Percentiles rank a stretch among this genome's conserved stretches.
phyloP scores from a whole-genome alignment of 1,139 yeast genomes.

The Candida labiduridarum region DNA sequence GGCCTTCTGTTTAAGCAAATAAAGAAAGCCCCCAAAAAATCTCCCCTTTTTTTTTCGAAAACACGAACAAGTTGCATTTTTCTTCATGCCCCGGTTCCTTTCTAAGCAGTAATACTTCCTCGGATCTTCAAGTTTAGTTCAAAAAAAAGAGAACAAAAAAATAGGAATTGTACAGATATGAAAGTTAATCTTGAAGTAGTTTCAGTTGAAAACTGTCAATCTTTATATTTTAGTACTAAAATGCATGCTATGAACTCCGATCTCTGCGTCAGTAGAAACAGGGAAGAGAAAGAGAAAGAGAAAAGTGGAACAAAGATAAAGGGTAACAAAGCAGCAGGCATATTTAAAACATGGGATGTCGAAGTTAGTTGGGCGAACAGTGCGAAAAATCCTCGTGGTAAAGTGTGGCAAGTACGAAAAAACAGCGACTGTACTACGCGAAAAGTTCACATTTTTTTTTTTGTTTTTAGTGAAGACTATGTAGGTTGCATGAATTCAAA shows the following conservation, averaged over 20 bases:
- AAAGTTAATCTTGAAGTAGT: background rate
- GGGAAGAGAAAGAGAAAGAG: background rate
- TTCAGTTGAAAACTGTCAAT: slow-evolving; percentile 5
- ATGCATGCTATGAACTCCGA: background rate
- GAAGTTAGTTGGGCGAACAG: too few relatives aligned
- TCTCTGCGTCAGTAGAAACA: background rate
- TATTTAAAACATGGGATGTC: too few relatives aligned
- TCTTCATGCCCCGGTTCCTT: background rate
- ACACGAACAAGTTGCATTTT: background rate
- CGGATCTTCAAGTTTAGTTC: background rate
- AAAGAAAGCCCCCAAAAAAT: background rate
- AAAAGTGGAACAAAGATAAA: background rate
- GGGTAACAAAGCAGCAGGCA: too few relatives aligned
- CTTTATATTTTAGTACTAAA: background rate
- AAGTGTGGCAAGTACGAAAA: too few relatives aligned
- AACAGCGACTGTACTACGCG: too few relatives aligned
- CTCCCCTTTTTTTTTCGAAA: background rate
- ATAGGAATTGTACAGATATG: background rate
- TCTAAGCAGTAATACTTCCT: background rate
- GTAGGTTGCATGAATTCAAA: too few relatives aligned
- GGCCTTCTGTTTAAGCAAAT: too few relatives aligned
- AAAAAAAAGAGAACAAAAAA: background rate
- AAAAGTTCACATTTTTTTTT: too few relatives aligned
- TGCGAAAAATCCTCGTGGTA: too few relatives aligned
- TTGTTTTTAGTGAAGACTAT: too few relatives aligned